These are phyloP conservation scores for Hemisphaericaspora subhashii DNA, from an alignment of 1,139 yeast species.

Conservation along the genomic window DNA sequence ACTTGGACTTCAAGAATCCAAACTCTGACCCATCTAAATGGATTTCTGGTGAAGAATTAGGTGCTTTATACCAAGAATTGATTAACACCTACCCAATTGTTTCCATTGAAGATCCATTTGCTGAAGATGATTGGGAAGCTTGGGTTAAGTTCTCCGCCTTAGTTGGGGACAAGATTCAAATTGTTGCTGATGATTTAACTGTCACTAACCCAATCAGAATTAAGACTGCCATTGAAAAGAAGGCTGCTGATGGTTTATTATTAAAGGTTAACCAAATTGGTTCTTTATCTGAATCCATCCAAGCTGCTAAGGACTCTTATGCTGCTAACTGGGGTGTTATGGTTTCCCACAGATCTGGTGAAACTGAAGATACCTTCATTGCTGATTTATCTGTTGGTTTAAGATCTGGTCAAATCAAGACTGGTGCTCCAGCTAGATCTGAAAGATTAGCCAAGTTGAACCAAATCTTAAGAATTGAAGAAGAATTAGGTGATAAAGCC, in stretches of 20 bases:
- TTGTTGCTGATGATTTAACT: slow-evolving; percentile 96
- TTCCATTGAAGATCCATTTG: slow-evolving; percentile 96
- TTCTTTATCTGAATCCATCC: slow-evolving; percentile 84
- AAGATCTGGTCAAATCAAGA: slow-evolving; percentile 96
- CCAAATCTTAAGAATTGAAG: slow-evolving; percentile 97
- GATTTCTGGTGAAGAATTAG: slow-evolving; percentile 84
- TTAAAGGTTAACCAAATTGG: slow-evolving; percentile 97
- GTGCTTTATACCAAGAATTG: slow-evolving; percentile 76
- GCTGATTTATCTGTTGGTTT: slow-evolving; percentile 96
- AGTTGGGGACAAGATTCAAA: slow-evolving; percentile 72
- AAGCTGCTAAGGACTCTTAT: slow-evolving; percentile 89
- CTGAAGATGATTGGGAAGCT: slow-evolving; percentile 98
- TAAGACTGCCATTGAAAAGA: slow-evolving; percentile 90
- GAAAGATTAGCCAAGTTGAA: slow-evolving; percentile 98
- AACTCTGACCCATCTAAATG: slow-evolving; percentile 84
- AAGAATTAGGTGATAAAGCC: slow-evolving; percentile 94
- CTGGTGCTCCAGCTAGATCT: slow-evolving; percentile 99
- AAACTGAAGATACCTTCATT: slow-evolving; percentile 96
- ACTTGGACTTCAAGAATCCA: slow-evolving; percentile 96
- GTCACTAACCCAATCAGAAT: slow-evolving; percentile 96
- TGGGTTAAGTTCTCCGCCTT: slow-evolving; percentile 82
- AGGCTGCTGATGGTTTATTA: slow-evolving; percentile 88
- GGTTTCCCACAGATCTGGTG: slow-evolving; percentile 99
- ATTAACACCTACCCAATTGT: slow-evolving; percentile 91
- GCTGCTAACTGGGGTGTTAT: slow-evolving; percentile 96